Base-by-base conservation (phyloP, 2,329 filamentous ascomycete genomes). In the Microcyclospora pomicola region DNA sequence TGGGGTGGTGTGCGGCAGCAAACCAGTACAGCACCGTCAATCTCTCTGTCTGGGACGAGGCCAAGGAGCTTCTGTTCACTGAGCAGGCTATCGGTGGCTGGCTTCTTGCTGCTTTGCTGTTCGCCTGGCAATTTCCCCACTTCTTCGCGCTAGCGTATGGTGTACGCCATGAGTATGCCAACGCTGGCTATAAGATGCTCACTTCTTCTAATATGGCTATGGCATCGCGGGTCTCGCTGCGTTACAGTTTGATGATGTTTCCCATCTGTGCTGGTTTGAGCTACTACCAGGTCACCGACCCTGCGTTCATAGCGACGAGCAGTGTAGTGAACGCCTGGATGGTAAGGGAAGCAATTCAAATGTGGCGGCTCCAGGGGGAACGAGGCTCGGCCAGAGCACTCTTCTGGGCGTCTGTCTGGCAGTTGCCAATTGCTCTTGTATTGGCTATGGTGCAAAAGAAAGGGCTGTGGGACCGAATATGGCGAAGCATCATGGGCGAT, bases 361-460 rank as follows among this genome's bases (percentile, higher is more conserved):
- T 96, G 63, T 94, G 82, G 79, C 73, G 71, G 45, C 66, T 74
- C 19, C 75, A 85, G 51, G 88, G 88, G 10, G 73, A 80, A 44
- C 77, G 79, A 49, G 87, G 87, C 2, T 84, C 74, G 13, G 87
- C 91, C 2, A 73, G 85, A 39, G 79, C 80, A 0, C 61, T 98
- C 37, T 98, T 98, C 60, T 98, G 91, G 91, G 87, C 91, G 2
- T 94, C 85, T 58, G 85, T 98, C 9, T 96, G 88, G 91, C 87
- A 95, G 63, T 60, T 98, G 34, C 91, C 91, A 0, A 81, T 80
- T 16, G 72, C 96, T 31, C 76, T 98, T 69, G 85, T 95, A 34
- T 66, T 95, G 43, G 88, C 86, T 2, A 79, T 96, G 60, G 73
- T 82, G 39, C 84, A 93, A 61, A 98, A 98, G 72, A 93, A 86